Percentiles rank a stretch among this genome's conserved stretches.
Evolutionary conservation across 768 basidiomycete genomes (phyloP).

Genomic region (Dacryopinax primogenitus): DNA sequence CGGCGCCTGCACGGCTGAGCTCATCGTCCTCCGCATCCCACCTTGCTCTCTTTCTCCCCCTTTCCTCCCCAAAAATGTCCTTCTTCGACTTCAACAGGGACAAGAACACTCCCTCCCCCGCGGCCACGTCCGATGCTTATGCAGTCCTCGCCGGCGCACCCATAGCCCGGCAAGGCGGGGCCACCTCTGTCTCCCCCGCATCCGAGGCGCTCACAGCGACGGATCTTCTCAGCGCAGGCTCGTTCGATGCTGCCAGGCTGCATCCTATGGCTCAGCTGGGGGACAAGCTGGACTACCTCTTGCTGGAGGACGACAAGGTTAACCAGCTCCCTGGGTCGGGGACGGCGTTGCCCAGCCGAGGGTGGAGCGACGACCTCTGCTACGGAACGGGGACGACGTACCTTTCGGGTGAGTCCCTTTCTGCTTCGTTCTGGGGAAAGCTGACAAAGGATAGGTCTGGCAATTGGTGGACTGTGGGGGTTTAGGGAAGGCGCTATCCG

Average conservation of each 20-base stretch:
- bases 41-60: neutral
- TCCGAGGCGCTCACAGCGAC: conserved; percentile 54
- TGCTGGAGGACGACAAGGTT: conserved; percentile 93
- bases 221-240: conserved; percentile 64
- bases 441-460: conserved; percentile 63
- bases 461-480: conserved; percentile 91
- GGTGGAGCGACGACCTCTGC: conserved; percentile 98
- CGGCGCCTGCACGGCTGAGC: neutral
- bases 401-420: conserved; percentile 72
- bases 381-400: conserved; percentile 99
- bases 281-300: conserved; percentile 87
- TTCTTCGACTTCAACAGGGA: conserved; percentile 8
- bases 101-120: neutral
- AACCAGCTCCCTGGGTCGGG: conserved; percentile 77
- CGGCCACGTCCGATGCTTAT: neutral
- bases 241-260: conserved; percentile 82
- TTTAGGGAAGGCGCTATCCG: conserved; percentile 83
- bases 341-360: conserved; percentile 85
- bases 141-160: neutral
- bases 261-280: conserved; percentile 89
- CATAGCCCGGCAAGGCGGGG: neutral
- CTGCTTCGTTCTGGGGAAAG: conserved; percentile 24
- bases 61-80: neutral
- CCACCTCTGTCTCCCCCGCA: conserved; percentile 10
- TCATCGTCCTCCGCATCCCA: neutral